Conservation (phyloP, 2,329 filamentous ascomycete species). For the Alternaria burnsii region DNA sequence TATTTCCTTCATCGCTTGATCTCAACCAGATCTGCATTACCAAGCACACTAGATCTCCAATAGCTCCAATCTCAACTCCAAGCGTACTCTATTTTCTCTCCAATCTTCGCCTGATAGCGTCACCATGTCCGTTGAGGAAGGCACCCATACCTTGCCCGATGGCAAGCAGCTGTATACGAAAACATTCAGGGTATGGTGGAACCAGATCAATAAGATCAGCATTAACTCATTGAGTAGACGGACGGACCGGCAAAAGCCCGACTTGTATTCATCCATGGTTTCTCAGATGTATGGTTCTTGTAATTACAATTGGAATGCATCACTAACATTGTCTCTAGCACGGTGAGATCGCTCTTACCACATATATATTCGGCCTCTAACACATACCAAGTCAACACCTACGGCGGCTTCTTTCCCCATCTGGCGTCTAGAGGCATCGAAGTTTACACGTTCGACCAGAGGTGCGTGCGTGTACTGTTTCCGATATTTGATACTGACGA, state of each 20-base stretch:
- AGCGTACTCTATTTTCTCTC: neutral
- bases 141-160: slow-evolving; percentile 61
- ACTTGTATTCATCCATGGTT: slow-evolving; percentile 86
- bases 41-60: neutral
- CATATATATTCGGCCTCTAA: slow-evolving; percentile 19
- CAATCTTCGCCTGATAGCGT: neutral
- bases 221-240: slow-evolving; percentile 55
- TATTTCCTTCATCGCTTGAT: neutral
- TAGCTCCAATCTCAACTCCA: neutral
- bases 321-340: slow-evolving; percentile 19
- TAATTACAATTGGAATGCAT: neutral
- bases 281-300: slow-evolving; percentile 66
- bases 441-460: slow-evolving; percentile 82
- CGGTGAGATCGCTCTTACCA: slow-evolving; percentile 10
- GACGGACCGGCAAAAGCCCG: slow-evolving; percentile 69
- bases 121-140: slow-evolving; percentile 58
- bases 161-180: slow-evolving; percentile 67
- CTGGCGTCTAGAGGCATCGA: slow-evolving; percentile 78
- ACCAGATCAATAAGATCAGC: slow-evolving; percentile 8
- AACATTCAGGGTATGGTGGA: slow-evolving; percentile 63
- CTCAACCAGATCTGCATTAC: neutral
- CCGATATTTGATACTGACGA: slow-evolving; percentile 17
- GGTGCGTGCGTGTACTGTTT: slow-evolving; percentile 41
- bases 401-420: slow-evolving; percentile 75
- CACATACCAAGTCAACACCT: slow-evolving; percentile 67